These are phyloP conservation scores for Melastoma malabathricum DNA, from an alignment of 345 rosid genomes.

Conservation along the genomic window DNA sequence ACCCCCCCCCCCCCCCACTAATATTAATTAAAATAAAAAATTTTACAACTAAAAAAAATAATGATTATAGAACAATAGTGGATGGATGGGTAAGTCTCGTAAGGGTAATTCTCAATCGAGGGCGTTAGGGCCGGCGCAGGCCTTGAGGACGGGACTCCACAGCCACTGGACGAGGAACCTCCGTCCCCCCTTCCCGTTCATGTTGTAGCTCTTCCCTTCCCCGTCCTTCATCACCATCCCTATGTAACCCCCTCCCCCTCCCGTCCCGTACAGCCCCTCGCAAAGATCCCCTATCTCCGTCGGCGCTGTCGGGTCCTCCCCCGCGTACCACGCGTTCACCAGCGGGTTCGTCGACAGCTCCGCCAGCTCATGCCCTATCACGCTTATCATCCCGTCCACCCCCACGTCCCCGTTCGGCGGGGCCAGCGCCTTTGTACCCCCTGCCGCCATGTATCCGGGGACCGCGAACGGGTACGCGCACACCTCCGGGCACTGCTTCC, in stretches of 20 bases:
- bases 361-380: constrained; percentile 87
- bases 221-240: constrained; percentile 75
- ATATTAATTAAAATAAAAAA: no score
- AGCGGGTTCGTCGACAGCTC: constrained; percentile 78
- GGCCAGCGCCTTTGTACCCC: constrained; percentile 39
- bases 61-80: no score
- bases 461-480: constrained; percentile 91
- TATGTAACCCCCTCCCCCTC: constrained; percentile 88
- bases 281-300: constrained; percentile 81
- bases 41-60: no score
- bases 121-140: constrained; percentile 79
- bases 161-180: constrained; percentile 83
- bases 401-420: constrained; percentile 37
- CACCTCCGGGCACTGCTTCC: constrained; percentile 78
- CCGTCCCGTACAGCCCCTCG: constrained; percentile 85
- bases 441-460: constrained; percentile 63
- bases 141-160: constrained; percentile 70
- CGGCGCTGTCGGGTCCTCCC: constrained; percentile 94
- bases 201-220: constrained; percentile 46
- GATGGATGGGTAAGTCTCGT: no score
- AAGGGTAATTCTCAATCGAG: constrained; percentile 33
- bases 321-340: constrained; percentile 97
- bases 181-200: constrained; percentile 64
- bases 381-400: constrained; percentile 86
- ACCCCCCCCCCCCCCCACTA: no score